phyloP scores from a whole-genome alignment of 2,329 filamentous ascomycete species.

The Colletotrichum tamarilloi region DNA sequence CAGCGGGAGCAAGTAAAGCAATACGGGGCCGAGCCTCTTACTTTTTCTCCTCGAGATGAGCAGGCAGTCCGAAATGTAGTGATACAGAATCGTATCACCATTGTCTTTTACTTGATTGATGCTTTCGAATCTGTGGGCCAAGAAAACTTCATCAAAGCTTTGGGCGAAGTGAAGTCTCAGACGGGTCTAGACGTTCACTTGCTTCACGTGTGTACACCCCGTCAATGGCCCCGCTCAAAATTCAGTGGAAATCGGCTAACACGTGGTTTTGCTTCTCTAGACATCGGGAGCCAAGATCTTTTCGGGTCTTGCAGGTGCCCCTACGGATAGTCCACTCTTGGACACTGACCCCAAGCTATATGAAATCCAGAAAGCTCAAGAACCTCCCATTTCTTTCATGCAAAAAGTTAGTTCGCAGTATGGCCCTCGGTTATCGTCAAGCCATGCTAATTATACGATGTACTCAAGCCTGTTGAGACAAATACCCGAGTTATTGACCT shows the following conservation, averaged over 20 bases:
- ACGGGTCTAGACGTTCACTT: neutral
- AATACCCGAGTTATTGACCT: constrained; percentile 57
- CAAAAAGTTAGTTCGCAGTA: neutral
- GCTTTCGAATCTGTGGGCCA: constrained; percentile 47
- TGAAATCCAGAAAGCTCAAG: neutral
- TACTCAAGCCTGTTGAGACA: constrained; percentile 48
- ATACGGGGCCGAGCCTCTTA: constrained; percentile 55
- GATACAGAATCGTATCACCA: constrained; percentile 54
- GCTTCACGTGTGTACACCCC: neutral
- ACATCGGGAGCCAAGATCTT: constrained; percentile 65
- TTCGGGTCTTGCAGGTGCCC: constrained; percentile 56
- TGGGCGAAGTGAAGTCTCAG: constrained; percentile 53
- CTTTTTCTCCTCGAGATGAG: constrained; percentile 51
- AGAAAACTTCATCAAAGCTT: constrained; percentile 55
- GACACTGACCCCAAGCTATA: constrained; percentile 50
- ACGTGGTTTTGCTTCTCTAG: constrained; percentile 35
- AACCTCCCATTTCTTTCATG: neutral
- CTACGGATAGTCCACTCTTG: constrained; percentile 51
- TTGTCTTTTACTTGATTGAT: constrained; percentile 61
- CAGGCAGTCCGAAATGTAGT: constrained; percentile 49
- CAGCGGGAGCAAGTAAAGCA: constrained; percentile 57
- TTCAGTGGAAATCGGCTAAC: neutral
- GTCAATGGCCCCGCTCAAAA: neutral
- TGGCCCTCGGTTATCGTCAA: neutral
- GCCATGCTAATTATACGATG: too few relatives aligned